Evolutionary conservation across 805 yeast genomes (phyloP), one percentile per base, ranked within the genome.

Genomic region (Myxozyma sirexii): DNA sequence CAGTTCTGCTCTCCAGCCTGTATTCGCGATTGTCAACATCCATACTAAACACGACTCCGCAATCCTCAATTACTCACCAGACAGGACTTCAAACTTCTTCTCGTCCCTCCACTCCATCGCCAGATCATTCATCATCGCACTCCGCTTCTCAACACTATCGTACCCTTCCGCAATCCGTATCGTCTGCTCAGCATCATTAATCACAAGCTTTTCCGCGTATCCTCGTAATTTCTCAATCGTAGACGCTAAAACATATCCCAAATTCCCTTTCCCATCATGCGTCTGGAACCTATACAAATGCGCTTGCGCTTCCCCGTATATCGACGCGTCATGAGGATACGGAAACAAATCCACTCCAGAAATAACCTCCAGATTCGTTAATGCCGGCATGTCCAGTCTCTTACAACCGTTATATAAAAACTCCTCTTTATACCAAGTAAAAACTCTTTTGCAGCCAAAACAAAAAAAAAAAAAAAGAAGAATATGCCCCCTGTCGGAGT

Each of bases 1-100:
- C 38, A 82, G 77, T 73, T 94, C 99, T 71, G 87, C 74, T 71
- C 99, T 80, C 99, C 99, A 94, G 26, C 79, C 80, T 66, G 8
- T 6, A 21, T 24, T 65, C 55, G 59, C 56, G 51, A 2, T 26
- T 31, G 10, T 56, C 46, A n/a, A 19, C 3, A 10, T 21, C n/a
- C 4, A 10, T 6, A 29, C 33, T 7, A 29, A 29, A 29, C 7
- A 8, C 17, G 21, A 5, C 39, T 6, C 8, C 19, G 15, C 31
- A 41, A 17, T 10, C 7, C 6, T 17, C 3, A 29, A 31, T 8
- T 10, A 72, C 68, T 41, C 73, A 70, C 6, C 66, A 68, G 23
- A 71, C 71, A 61, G 73, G 62, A 66, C 70, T 33, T 65, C 69
- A 48, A 71, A 77, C 55, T 56, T 65, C 48, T 70, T 75, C 58